Base-by-base conservation (phyloP, 1,284 basidiomycete species). In the Pterulicium gracile region DNA sequence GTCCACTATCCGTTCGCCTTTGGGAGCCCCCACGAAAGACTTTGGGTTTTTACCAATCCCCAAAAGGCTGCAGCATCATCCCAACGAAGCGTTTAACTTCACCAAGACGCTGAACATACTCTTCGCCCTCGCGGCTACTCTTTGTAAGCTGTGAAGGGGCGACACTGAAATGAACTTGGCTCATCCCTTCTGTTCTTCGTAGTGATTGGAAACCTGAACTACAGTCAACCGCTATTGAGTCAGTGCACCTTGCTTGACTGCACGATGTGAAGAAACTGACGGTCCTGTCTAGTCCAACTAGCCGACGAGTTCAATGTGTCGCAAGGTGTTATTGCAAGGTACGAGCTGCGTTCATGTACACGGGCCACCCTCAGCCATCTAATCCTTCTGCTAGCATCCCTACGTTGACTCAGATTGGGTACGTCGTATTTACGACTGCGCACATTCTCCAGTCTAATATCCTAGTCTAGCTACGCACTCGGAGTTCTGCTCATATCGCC, bases 211-310 rank as follows among this genome's bases (percentile, higher is more conserved):
- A 87, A 86, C 51, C 56, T 86, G 43, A 86, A 84, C 55, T 87
- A 86, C 52, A 78, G 78, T 49, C 84, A 83, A 59, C 83, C 84
- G 0, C 60, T 87, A 48, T 61, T 87, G 14, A 81, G 84, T 73
- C 58, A 44, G 73, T 55, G 46, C 24, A 17, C 27, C 27, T 44
- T 22, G 14, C 5, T 19, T 23, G 18, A 22, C 17, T 40, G 15
- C 3, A 39, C n/a, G n/a, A n/a, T 32, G 3, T 21, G 24, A 13
- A 12, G 7, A 10, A 15, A 20, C 50, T 18, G 20, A 44, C 3
- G 14, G 49, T 19, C 51, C 24, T 42, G 24, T 22, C 24, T 50
- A 82, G 76, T 81, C 35, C 64, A 77, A 51, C 61, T 79, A 23
- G 68, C 77, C 0, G 53, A 68, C 23, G 64, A 73, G 2, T 83